Conservation (phyloP, 768 basidiomycete species). For the Suillus brevipes region DNA sequence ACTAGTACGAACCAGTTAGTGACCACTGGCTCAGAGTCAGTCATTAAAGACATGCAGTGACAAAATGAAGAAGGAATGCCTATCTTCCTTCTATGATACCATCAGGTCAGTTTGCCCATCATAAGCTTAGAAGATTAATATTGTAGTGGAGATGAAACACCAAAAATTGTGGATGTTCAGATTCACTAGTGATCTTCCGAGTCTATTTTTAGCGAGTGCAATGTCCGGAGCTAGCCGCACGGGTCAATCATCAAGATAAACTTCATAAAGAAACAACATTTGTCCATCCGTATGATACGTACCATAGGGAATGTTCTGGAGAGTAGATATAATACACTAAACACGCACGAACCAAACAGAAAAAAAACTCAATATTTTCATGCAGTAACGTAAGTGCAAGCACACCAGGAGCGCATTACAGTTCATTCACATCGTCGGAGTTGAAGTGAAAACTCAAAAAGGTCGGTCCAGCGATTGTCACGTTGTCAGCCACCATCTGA, state of each 20-base stretch:
- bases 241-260: neutral
- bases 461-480: conserved; percentile 42
- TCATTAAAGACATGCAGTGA: neutral
- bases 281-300: neutral
- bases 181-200: neutral
- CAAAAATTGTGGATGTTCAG: neutral
- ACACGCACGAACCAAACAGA: neutral
- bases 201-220: no score
- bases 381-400: neutral
- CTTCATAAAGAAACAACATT: neutral
- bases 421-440: conserved; percentile 18
- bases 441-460: conserved; percentile 27
- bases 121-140: neutral
- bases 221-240: neutral
- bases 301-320: neutral
- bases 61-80: neutral
- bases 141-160: neutral
- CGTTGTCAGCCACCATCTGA: conserved; percentile 35
- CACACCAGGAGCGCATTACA: neutral
- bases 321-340: neutral
- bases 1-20: neutral
- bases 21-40: neutral
- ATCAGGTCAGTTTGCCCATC: neutral
- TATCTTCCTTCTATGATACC: neutral
- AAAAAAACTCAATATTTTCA: neutral